A percentile compares a stretch with the other conserved stretches of the same genome.
Conservation (phyloP, 352 stramenopile species). For the Aphanomyces stellatus region DNA sequence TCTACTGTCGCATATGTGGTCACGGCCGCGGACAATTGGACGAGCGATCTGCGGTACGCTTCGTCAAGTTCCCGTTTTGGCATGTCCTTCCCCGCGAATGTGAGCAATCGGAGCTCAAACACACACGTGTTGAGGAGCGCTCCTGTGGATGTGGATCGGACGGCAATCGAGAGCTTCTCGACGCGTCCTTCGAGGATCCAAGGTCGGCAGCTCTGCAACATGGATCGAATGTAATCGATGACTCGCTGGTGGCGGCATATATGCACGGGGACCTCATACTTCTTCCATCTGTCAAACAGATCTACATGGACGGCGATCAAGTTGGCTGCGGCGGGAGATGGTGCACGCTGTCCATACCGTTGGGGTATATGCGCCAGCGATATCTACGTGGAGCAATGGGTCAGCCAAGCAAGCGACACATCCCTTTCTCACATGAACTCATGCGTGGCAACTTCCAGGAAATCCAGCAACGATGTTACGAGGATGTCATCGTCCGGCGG, state of each 20-base stretch:
- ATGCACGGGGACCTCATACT: slow-evolving; percentile 74
- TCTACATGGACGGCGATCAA: slow-evolving; percentile 23
- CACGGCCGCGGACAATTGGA: slow-evolving; percentile 39
- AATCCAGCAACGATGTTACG: slow-evolving; percentile 48
- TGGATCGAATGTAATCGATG: slow-evolving; percentile 70
- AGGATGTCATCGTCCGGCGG: not conserved
- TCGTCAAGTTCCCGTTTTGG: slow-evolving; percentile 51
- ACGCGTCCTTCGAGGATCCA: slow-evolving; percentile 55
- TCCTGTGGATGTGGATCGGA: slow-evolving; percentile 42
- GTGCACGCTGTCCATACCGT: slow-evolving; percentile 27
- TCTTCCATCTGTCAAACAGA: slow-evolving; percentile 45
- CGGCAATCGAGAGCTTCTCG: slow-evolving; percentile 52
- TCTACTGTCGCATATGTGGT: slow-evolving; percentile 9
- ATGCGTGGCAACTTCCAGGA: slow-evolving; percentile 59
- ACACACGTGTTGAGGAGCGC: slow-evolving; percentile 37
- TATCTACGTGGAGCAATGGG: slow-evolving; percentile 29
- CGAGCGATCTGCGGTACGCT: slow-evolving; percentile 45
- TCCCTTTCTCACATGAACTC: slow-evolving; percentile 55
- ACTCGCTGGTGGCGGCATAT: slow-evolving; percentile 64
- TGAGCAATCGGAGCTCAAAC: slow-evolving; percentile 32
- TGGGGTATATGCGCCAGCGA: slow-evolving; percentile 41
- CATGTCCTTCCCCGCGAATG: slow-evolving; percentile 21
- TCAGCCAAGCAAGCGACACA: not conserved
- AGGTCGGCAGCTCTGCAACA: slow-evolving; percentile 47
- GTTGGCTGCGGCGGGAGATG: not conserved